These are phyloP conservation scores for Raphanus hybrid DNA, from an alignment of 441 rosid genomes.

Conservation along the genomic window DNA sequence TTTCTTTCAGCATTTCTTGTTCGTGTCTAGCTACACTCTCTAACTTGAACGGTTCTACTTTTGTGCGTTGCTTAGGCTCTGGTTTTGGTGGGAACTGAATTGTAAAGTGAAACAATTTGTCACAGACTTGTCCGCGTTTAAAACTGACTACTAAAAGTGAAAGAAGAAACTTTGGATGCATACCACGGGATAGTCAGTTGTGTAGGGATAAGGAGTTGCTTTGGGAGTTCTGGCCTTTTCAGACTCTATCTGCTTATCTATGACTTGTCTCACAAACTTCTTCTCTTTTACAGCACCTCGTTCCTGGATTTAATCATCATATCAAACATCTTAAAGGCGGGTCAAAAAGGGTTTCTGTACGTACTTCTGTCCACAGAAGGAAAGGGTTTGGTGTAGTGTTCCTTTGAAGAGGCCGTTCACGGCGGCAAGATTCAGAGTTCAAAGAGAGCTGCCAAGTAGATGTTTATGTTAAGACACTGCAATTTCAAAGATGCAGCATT, in stretches of 20 bases:
- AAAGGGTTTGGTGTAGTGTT: slow-evolving; percentile 12
- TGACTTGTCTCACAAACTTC: slow-evolving; percentile 10
- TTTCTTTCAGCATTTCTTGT: slow-evolving; percentile 71
- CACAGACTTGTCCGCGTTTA: background rate
- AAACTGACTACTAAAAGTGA: background rate
- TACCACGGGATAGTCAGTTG: slow-evolving; percentile 60
- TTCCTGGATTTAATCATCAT: slow-evolving; percentile 63
- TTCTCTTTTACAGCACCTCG: slow-evolving; percentile 13
- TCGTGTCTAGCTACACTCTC: slow-evolving; percentile 79
- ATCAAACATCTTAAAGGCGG: slow-evolving; percentile 45
- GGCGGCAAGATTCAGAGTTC: slow-evolving; percentile 14
- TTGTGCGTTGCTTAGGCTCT: slow-evolving; percentile 73
- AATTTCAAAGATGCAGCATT: background rate
- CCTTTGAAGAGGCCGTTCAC: slow-evolving; percentile 14
- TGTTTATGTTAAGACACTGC: background rate
- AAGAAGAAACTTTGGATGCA: slow-evolving; percentile 10
- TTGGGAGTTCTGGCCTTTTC: slow-evolving; percentile 16
- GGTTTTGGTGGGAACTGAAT: slow-evolving; percentile 61
- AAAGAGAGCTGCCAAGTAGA: slow-evolving; percentile 9
- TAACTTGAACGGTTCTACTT: slow-evolving; percentile 78
- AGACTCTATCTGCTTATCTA: background rate
- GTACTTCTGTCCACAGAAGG: slow-evolving; percentile 8
- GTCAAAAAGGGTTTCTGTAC: background rate
- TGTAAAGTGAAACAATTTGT: background rate
- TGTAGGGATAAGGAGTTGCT: slow-evolving; percentile 88